These are phyloP conservation scores for Russula sp. DNA, from an alignment of 768 basidiomycete genomes.

Conservation along the genomic window DNA sequence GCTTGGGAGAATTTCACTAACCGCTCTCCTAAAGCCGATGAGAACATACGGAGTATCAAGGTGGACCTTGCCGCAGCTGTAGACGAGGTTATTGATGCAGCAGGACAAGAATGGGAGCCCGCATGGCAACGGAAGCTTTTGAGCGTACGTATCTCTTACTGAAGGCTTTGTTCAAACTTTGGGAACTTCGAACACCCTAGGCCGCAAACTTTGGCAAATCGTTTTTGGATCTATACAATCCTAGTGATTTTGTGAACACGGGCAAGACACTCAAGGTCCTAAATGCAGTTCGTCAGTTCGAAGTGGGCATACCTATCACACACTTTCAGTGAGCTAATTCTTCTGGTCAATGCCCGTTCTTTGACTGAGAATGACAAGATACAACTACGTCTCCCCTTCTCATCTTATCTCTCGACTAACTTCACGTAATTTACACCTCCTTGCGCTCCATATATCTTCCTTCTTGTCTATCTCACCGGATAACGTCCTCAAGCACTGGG, in stretches of 20 bases:
- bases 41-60: constrained; percentile 81
- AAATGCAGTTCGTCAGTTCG: constrained; percentile 86
- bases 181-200: constrained; percentile 33
- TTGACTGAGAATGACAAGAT: constrained; percentile 40
- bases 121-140: constrained; percentile 84
- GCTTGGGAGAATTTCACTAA: constrained; percentile 84
- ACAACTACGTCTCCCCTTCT: constrained; percentile 70
- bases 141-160: constrained; percentile 43
- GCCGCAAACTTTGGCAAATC: constrained; percentile 96
- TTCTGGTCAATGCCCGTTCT: not conserved
- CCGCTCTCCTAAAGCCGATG: constrained; percentile 87
- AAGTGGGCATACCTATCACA: constrained; percentile 90
- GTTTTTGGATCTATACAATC: constrained; percentile 88
- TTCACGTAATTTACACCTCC: constrained; percentile 80
- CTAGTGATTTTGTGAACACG: constrained; percentile 87
- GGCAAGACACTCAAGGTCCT: constrained; percentile 89
- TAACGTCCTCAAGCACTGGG: constrained; percentile 91
- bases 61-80: constrained; percentile 82
- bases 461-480: constrained; percentile 81
- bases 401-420: constrained; percentile 79
- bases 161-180: not conserved
- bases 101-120: constrained; percentile 86
- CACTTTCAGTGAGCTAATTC: constrained; percentile 66
- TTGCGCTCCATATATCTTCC: constrained; percentile 84
- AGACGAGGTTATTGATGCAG: constrained; percentile 89